Base-by-base conservation (phyloP, 192 early-diverging fungal species). In the Dimargaris xerosporica region DNA sequence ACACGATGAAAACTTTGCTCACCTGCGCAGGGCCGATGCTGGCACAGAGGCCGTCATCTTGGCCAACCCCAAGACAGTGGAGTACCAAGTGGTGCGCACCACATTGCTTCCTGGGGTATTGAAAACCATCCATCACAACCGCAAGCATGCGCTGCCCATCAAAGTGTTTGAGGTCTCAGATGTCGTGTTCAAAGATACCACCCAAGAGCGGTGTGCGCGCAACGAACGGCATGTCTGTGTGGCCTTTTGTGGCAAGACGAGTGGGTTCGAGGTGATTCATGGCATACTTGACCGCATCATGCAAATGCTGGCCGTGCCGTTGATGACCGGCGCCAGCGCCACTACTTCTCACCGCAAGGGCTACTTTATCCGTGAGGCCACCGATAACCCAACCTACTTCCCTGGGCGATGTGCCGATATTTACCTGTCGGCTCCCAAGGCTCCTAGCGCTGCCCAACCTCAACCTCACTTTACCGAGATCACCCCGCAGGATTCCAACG, bases 81-180 rank as follows among this genome's bases (percentile, higher is more conserved):
- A 95, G 67, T 93, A 87, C 72, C 82, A 94, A 70, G 90, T 97
- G 26, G 91, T 95, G 44, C 88, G 96, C 59, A 89, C 93, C 25
- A 86, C 90, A 16, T 75, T 99, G 56, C 75, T 97, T 43, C 92
- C 90, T 3, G 96, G 96, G 25, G 71, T 95, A 19, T 79, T 99
- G 62, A 99, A 99, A 82, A 95, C 94, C 0, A 65, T 96, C 51
- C 78, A 82, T 67, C 79, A 79, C 56, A 90, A 91, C 74, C 93
- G 88, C 78, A 88, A 84, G 70, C 82, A 91, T 61, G 73, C 93
- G 5, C 77, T 94, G 44, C 96, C 96, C 10, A 74, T 94, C 75
- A 90, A 89, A 73, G 69, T 98, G 64, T 99, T 99, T 69, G 96
- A 99, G 71, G 92, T 97, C 39, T 91, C 90, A 31, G 94, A 99